These are phyloP conservation scores for Nakataea oryzae DNA, from an alignment of 2,329 filamentous ascomycete genomes.

Conservation along the genomic window DNA sequence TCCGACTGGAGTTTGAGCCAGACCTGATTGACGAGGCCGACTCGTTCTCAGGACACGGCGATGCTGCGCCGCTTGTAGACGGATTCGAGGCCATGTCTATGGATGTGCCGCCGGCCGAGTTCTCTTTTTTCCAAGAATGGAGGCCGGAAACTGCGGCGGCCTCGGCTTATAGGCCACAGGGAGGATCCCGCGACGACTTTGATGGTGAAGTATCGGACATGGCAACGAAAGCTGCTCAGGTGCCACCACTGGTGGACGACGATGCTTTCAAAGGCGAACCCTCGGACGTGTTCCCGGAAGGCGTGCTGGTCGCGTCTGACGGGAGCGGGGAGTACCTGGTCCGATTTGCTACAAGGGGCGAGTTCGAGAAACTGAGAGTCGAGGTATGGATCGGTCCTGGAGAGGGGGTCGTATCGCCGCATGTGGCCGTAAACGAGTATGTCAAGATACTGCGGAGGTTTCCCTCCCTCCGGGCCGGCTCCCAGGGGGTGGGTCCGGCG, in stretches of 20 bases:
- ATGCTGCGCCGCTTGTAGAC: background rate
- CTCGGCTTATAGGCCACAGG: background rate
- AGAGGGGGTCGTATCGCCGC: constrained; percentile 10
- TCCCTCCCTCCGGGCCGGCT: constrained; percentile 19
- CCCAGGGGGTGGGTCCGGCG: constrained; percentile 27
- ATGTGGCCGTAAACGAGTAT: constrained; percentile 34
- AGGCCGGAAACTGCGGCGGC: background rate
- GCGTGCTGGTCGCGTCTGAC: background rate
- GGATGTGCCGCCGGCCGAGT: background rate
- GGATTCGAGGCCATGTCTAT: background rate
- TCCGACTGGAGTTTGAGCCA: constrained; percentile 43
- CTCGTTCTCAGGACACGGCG: background rate
- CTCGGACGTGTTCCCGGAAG: background rate
- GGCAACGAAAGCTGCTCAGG: too few relatives aligned
- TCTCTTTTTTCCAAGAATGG: background rate
- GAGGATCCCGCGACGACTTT: background rate
- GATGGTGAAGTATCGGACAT: background rate
- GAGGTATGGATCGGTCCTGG: constrained; percentile 38
- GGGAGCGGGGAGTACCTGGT: background rate
- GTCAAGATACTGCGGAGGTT: constrained; percentile 28
- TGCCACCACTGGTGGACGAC: too few relatives aligned
- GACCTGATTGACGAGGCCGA: constrained; percentile 25
- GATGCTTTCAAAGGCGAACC: too few relatives aligned
- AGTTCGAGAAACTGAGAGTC: constrained; percentile 14
- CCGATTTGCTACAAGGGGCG: background rate